These are phyloP conservation scores for Magnolia officinalis DNA, from an alignment of 164 flowering plant genomes.

Conservation along the genomic window DNA sequence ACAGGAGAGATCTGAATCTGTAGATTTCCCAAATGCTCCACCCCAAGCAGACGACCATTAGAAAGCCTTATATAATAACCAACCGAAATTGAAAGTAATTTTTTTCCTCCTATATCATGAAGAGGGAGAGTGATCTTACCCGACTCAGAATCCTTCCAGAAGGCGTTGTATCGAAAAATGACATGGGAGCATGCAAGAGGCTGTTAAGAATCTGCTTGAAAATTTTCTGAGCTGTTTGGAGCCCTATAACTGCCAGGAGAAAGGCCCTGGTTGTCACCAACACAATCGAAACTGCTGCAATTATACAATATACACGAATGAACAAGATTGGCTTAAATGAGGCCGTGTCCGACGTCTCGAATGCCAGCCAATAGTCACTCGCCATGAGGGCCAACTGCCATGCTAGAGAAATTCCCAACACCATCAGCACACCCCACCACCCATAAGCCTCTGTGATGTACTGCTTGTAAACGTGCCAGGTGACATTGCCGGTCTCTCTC, in stretches of 20 bases:
- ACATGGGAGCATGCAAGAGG: conserved; percentile 94
- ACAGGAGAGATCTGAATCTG: no score
- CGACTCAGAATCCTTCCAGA: conserved; percentile 95
- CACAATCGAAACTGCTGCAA: conserved; percentile 53
- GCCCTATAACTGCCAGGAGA: conserved; percentile 51
- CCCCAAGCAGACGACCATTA: no score
- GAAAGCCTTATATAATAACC: no score
- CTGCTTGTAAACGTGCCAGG: conserved; percentile 61
- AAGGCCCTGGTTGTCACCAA: conserved; percentile 46
- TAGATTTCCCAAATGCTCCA: no score
- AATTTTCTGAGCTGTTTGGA: conserved; percentile 79
- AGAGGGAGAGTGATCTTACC: conserved; percentile 36
- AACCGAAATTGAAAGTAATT: no score
- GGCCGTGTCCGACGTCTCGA: conserved; percentile 65
- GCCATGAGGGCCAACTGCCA: conserved; percentile 80
- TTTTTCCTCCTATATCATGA: no score
- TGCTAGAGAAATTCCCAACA: conserved; percentile 40
- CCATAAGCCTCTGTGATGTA: conserved; percentile 92
- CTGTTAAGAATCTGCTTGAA: conserved; percentile 68
- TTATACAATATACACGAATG: conserved; percentile 53
- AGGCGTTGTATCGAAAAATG: conserved; percentile 97
- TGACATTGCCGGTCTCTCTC: conserved; percentile 74
- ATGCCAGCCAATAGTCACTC: conserved; percentile 94
- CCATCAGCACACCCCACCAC: conserved; percentile 68
- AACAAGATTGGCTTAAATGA: conserved; percentile 59